Evolutionary conservation across 306 rosid species (phyloP).

Genomic region (Mimosa pudica): DNA sequence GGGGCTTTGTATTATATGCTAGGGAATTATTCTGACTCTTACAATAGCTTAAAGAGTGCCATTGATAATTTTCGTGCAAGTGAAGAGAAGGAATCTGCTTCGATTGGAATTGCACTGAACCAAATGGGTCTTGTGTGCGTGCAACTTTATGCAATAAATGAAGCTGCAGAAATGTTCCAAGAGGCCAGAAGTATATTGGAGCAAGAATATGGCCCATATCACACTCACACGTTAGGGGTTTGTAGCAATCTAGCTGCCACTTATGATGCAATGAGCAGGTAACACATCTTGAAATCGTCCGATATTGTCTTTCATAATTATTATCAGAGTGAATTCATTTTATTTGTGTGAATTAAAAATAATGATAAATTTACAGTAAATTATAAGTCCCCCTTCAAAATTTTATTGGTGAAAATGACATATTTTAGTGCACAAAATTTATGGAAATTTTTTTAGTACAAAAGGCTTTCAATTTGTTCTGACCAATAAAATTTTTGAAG

Average conservation of each 20-base stretch:
- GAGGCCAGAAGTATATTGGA: conserved; percentile 75
- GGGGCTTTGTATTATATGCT: conserved; percentile 79
- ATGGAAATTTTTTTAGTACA: too few species aligned
- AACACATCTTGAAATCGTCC: conserved; percentile 5
- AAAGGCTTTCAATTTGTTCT: too few species aligned
- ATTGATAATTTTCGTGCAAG: conserved; percentile 62
- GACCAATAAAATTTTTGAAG: too few species aligned
- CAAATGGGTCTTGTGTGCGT: conserved; percentile 93
- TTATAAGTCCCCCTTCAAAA: too few species aligned
- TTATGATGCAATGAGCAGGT: conserved; percentile 97
- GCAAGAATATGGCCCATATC: conserved; percentile 79
- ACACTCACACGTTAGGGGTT: conserved; percentile 78
- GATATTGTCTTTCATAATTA: background rate
- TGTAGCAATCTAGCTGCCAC: conserved; percentile 87
- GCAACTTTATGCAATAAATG: conserved; percentile 72
- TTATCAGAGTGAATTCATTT: background rate
- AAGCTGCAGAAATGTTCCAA: conserved; percentile 88
- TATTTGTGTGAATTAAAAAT: background rate
- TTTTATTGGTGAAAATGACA: too few species aligned
- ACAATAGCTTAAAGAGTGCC: conserved; percentile 61
- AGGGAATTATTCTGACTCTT: conserved; percentile 72
- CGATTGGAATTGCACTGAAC: conserved; percentile 81
- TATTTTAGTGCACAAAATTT: background rate
- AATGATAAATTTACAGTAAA: background rate
- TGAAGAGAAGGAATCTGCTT: conserved; percentile 74